phyloP scores from a whole-genome alignment of 192 early-diverging fungal species.

The Endogone sp. region DNA sequence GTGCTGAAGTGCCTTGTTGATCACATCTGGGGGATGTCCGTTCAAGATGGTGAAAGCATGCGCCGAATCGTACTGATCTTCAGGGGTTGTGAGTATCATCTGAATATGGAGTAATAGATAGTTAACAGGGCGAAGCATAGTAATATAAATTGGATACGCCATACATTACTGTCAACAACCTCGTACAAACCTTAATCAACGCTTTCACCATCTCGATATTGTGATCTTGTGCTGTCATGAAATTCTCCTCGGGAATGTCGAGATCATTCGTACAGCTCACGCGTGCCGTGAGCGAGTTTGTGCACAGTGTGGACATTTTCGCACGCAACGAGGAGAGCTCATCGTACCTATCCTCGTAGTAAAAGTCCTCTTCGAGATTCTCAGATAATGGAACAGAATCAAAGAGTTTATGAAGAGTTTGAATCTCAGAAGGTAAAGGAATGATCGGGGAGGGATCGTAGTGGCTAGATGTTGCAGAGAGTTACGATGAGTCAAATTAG shows the following conservation, averaged over 20 bases:
- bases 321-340: constrained; percentile 6
- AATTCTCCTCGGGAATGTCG: constrained; percentile 1
- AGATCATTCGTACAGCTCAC: constrained; percentile 1
- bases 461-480: no score
- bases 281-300: constrained; percentile 10
- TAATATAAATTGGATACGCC: no score
- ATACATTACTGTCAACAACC: not conserved
- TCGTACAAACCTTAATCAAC: constrained; percentile 12
- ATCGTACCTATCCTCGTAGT: constrained; percentile 16
- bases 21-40: constrained; percentile 9
- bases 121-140: not conserved
- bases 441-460: not conserved
- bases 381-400: not conserved
- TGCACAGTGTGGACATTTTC: constrained; percentile 7
- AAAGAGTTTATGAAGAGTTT: constrained; percentile 3
- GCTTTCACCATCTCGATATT: constrained; percentile 13
- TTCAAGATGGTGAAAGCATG: constrained; percentile 20
- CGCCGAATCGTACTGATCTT: constrained; percentile 19
- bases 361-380: constrained; percentile 3
- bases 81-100: constrained; percentile 28
- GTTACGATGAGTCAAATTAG: no score
- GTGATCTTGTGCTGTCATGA: not conserved
- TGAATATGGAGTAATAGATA: not conserved
- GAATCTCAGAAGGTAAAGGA: constrained; percentile 8
- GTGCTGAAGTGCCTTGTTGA: constrained; percentile 5